Base-by-base conservation (phyloP, 768 basidiomycete species). In the Mrakia gelida region DNA sequence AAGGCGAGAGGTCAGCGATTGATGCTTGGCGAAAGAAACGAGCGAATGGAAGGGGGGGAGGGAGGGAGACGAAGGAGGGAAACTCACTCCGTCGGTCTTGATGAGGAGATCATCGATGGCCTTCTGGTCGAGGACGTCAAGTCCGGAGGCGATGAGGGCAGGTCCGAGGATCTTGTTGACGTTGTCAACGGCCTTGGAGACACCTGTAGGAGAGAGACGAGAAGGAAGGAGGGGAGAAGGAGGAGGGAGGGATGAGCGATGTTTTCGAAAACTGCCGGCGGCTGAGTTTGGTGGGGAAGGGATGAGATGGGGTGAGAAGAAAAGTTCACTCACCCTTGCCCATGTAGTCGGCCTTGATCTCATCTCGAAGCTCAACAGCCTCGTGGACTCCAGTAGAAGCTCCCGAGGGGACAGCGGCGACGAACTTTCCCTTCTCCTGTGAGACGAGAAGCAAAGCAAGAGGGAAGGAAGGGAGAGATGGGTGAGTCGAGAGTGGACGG, bases 301-400 rank as follows among this genome's bases (percentile, higher is more conserved):
- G 13, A 38, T 10, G 56, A 32, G 63, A 65, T 65, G 63, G 71
- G 52, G 71, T 3, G 65, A 61, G 32, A 76, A 45, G 54, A 54
- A 65, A 61, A 52, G 32, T 34, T 18, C 38, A 76, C 89, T 79
- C 82, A 92, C 96, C 96, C 88, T 98, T 99, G 83, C 97, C 97
- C 82, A 97, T 89, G 85, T 97, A 99, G 82, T 90, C 89, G 81
- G 86, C 86, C 86, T 97, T 97, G 88, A 94, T 95, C 80, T 91
- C 92, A 86, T 99, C 97, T 81, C 97, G 94, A 86, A 99, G 92
- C 87, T 99, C 97, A 81, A 98, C 94, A 80, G 97, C 97, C 86
- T 99, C 97, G 85, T 99, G 94, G 81, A 93, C 87, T 87, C 97
- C 97, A 74, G 97, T 98, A 77, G 97, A 99, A 62, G 97, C 97